Evolutionary conservation across 2,329 filamentous ascomycete species (phyloP).

Genomic region (Macrophomina phaseolina): DNA sequence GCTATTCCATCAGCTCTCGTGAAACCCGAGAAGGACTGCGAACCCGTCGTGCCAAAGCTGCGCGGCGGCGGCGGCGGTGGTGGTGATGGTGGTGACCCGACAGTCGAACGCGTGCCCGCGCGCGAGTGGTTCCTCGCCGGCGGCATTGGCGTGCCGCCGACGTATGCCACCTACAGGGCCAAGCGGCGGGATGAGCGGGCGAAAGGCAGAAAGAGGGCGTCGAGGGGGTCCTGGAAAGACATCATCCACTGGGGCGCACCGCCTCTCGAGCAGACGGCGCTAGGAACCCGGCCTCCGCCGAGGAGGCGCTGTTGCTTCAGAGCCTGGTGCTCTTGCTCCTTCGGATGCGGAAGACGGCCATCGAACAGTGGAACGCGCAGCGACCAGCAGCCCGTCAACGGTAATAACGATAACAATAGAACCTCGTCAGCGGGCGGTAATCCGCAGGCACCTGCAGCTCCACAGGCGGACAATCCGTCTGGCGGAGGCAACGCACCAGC

Average conservation of each 20-base stretch:
- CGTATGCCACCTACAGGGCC: neutral
- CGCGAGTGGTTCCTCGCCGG: neutral
- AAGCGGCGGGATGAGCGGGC: neutral
- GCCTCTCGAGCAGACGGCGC: neutral
- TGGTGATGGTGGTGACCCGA: neutral
- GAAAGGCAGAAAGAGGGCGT: neutral
- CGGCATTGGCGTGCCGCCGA: neutral
- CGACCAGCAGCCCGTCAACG: too few relatives aligned
- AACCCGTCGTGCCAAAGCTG: neutral
- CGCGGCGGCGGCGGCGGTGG: neutral
- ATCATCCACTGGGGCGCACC: constrained; percentile 5
- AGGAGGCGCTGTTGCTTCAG: too few relatives aligned
- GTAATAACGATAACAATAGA: too few relatives aligned
- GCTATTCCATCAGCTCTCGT: neutral
- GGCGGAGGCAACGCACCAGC: too few relatives aligned
- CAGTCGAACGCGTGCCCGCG: neutral
- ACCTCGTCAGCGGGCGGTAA: too few relatives aligned
- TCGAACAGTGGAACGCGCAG: too few relatives aligned
- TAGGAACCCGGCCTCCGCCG: neutral
- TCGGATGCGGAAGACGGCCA: too few relatives aligned
- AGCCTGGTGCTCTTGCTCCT: neutral
- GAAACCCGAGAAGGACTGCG: neutral
- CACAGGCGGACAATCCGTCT: too few relatives aligned
- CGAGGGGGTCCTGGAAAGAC: neutral
- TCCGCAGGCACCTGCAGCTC: too few relatives aligned